Conservation (phyloP, 192 early-diverging fungal genomes). For the Dissophora ornata region DNA sequence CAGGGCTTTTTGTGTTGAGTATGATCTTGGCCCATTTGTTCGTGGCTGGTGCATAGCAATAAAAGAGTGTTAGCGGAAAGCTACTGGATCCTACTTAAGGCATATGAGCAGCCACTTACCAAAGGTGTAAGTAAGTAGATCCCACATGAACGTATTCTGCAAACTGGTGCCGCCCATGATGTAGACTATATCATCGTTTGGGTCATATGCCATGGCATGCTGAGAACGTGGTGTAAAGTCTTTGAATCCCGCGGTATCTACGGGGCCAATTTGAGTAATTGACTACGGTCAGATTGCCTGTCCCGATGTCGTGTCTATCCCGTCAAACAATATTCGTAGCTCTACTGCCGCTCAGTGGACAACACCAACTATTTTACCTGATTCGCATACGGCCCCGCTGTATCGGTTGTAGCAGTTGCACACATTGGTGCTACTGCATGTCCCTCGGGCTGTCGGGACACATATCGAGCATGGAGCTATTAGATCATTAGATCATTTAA, state of each 20-base stretch:
- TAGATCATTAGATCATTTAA: no score
- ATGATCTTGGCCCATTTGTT: constrained; percentile 44
- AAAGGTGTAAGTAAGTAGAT: constrained; percentile 40
- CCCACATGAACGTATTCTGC: neutral
- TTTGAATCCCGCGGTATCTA: constrained; percentile 42
- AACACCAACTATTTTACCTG: no score
- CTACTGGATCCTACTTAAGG: neutral
- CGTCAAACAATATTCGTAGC: no score
- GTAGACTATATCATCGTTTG: constrained; percentile 44
- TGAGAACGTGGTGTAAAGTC: constrained; percentile 46
- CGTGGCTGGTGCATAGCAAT: constrained; percentile 20
- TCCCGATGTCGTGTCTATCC: no score
- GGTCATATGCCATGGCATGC: constrained; percentile 51
- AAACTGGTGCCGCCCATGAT: constrained; percentile 46
- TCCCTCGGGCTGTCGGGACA: constrained; percentile 14
- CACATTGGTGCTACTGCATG: constrained; percentile 29
- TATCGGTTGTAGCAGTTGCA: constrained; percentile 30
- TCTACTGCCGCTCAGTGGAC: no score
- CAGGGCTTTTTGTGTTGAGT: constrained; percentile 5
- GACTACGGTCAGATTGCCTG: neutral
- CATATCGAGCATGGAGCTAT: constrained; percentile 48
- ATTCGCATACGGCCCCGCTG: constrained; percentile 38
- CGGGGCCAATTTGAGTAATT: neutral
- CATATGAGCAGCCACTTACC: constrained; percentile 13
- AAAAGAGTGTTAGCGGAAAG: no score